Base-by-base conservation (phyloP, 2,329 filamentous ascomycete genomes). In the Xylaria sp. region DNA sequence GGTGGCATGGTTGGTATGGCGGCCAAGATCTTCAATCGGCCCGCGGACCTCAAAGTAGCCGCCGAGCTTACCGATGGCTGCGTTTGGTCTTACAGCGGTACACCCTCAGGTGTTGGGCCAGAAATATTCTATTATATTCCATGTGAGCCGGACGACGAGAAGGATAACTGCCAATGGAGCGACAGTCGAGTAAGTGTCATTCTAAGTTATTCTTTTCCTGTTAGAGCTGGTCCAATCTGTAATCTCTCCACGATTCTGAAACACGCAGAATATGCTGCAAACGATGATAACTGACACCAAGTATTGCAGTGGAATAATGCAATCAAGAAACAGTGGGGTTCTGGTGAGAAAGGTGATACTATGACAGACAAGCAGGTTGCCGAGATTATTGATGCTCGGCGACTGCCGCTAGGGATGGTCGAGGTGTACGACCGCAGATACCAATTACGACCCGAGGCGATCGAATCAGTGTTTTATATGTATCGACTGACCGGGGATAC, bases 391-490 rank as follows among this genome's bases (percentile, higher is more conserved):
- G 70, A 73, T n/a, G 74, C 77, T 47, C 77, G 80, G 58, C 77
- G 77, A 10, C 68, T 89, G 4, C 81, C 83, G 7, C 77, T 75
- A 5, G 88, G 87, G 19, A 85, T 89, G 72, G 78, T 82, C 2
- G 77, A 78, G 17, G 80, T 89, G 47, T 74, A 77, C 41, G 84
- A 88, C 59, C 75, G 79, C 40, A 81, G 82, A 57, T 91, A 91
- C 71, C 85, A 90, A 29, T 79, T 92, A 44, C 83, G 88, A 59
- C 90, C 90, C 19, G 91, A 94, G 76, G 90, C 90, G 2, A 92
- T 94, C 55, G 91, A 94, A 78, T 90, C 87, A 13, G 85, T 95
- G 4, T 94, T 92, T 74, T 85, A 92, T 71, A 85, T 94, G 80
- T 92, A 89, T 73, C 85, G 90, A 59, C 80, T 91, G 60, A 92